A percentile compares a stretch with the other conserved stretches of the same genome.
These are phyloP conservation scores for Neonothopanus nambi DNA, from an alignment of 1,284 basidiomycete species.

Conservation along the genomic window DNA sequence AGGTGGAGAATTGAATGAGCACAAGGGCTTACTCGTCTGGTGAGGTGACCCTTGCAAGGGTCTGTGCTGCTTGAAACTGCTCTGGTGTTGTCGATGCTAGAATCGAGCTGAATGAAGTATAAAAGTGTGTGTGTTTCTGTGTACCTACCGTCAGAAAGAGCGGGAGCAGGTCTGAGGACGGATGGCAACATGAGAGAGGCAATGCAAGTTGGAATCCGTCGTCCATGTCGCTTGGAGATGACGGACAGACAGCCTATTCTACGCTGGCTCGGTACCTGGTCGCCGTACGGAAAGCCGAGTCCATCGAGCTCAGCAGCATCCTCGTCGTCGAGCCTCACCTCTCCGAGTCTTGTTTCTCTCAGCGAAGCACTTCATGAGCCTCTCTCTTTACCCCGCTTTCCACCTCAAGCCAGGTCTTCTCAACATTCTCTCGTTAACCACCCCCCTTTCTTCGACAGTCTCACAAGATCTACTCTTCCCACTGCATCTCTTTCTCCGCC, in stretches of 20 bases:
- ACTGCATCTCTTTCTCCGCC: slow-evolving; percentile 56
- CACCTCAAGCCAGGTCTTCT: slow-evolving; percentile 46
- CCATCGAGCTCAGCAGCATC: slow-evolving; percentile 23
- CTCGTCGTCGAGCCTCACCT: slow-evolving; percentile 22
- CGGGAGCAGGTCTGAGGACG: slow-evolving; percentile 51
- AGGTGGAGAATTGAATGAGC: neutral
- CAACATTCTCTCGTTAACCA: slow-evolving; percentile 40
- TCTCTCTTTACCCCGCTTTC: slow-evolving; percentile 34
- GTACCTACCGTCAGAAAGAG: slow-evolving; percentile 52
- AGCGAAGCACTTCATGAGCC: slow-evolving; percentile 43
- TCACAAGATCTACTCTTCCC: slow-evolving; percentile 65
- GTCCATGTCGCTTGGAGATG: no score
- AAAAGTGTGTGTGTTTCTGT: neutral
- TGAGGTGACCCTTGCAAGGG: slow-evolving; percentile 51
- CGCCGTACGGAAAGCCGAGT: slow-evolving; percentile 14
- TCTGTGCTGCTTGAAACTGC: slow-evolving; percentile 39
- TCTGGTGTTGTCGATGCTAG: slow-evolving; percentile 49
- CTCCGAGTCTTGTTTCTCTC: slow-evolving; percentile 32
- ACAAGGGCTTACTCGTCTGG: slow-evolving; percentile 47
- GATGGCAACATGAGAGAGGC: slow-evolving; percentile 46
- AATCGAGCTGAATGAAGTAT: slow-evolving; percentile 1
- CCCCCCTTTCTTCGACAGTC: slow-evolving; percentile 59
- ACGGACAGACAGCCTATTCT: slow-evolving; percentile 10
- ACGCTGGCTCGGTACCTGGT: slow-evolving; percentile 17
- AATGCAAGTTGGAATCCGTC: slow-evolving; percentile 5